Evolutionary conservation across 2,329 filamentous ascomycete genomes (phyloP), one percentile per base, ranked within the genome.

Genomic region (Chalaropsis thielavioides): DNA sequence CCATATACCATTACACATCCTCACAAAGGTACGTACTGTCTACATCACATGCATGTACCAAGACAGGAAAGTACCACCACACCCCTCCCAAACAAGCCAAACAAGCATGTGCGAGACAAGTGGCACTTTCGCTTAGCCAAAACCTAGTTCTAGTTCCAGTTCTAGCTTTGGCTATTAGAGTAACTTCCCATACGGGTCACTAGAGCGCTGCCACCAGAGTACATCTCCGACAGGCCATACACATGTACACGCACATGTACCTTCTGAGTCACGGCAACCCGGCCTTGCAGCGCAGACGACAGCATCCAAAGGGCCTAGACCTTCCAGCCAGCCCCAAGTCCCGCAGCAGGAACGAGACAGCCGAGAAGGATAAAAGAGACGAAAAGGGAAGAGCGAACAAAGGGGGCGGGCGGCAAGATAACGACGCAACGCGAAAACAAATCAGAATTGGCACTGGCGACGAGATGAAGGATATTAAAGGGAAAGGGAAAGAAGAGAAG

Each of bases 41-140:
- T 49, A 49, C 44, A 49, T 49, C 31, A 8, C 19, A 56, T 56
- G 22, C 19, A 15, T 27, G 11, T 56, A 15, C 51, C 24, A 56
- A 22, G 24, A 22, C 49, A 11, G 15, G 27, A 56, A 31, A 27
- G 22, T 15, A 27, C 22, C 49, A 56, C 11, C 3, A 8, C 22
- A 15, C 22, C 51, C 27, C 24, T 15, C 51, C 51, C 22, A 31
- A 56, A 31, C 51, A 56, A 31, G 51, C 51, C 13, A 56, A 31
- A 56, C 51, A 56, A 56, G 51, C 51, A 56, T 56, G 51, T 56
- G 24, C 51, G 15, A 56, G 51, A 56, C 51, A 56, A 56, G 51
- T 56, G 51, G 51, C 51, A 56, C 51, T 56, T 56, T 56, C 51
- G 51, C 51, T 56, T 56, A 56, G 24, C 51, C 24, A 27, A 56